Evolutionary conservation across 2,329 filamentous ascomycete species (phyloP).

Genomic region (Cladorrhinum sp.): DNA sequence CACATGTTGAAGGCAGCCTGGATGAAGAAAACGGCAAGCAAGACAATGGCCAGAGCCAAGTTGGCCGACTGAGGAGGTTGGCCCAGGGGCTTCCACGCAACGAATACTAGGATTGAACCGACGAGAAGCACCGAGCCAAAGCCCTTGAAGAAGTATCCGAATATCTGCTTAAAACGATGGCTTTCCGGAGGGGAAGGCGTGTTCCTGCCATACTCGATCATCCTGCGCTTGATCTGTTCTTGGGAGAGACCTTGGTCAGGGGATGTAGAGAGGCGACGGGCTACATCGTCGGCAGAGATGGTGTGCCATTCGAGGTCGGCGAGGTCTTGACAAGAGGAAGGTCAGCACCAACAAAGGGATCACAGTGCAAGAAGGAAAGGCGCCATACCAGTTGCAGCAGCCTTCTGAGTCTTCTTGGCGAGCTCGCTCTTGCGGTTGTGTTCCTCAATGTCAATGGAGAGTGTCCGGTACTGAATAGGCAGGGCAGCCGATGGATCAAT

Average conservation of each 20-base stretch:
- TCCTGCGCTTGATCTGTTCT: conserved; percentile 53
- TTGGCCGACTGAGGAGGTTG: conserved; percentile 68
- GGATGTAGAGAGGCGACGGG: conserved; percentile 56
- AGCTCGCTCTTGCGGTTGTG: conserved; percentile 46
- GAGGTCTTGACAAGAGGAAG: conserved; percentile 44
- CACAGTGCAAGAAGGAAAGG: not conserved
- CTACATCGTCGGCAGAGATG: conserved; percentile 55
- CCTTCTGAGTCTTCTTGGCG: conserved; percentile 40
- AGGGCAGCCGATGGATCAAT: conserved; percentile 15
- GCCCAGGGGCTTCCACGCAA: conserved; percentile 74
- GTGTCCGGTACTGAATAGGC: conserved; percentile 2
- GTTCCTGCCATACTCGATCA: conserved; percentile 63
- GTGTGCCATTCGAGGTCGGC: conserved; percentile 67
- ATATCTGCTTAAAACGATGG: conserved; percentile 53
- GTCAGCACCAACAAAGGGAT: conserved; percentile 19
- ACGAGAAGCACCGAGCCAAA: conserved; percentile 70
- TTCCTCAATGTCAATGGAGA: conserved; percentile 55
- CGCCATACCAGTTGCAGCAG: conserved; percentile 42
- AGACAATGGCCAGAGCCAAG: conserved; percentile 67
- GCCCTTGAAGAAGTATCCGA: conserved; percentile 73
- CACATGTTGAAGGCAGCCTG: conserved; percentile 68
- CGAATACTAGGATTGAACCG: conserved; percentile 68
- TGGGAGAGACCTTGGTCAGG: conserved; percentile 55
- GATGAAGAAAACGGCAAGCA: conserved; percentile 66
- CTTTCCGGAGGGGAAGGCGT: conserved; percentile 63